Conservation (phyloP, 1,139 yeast species). For the Kodamaea suecica region DNA sequence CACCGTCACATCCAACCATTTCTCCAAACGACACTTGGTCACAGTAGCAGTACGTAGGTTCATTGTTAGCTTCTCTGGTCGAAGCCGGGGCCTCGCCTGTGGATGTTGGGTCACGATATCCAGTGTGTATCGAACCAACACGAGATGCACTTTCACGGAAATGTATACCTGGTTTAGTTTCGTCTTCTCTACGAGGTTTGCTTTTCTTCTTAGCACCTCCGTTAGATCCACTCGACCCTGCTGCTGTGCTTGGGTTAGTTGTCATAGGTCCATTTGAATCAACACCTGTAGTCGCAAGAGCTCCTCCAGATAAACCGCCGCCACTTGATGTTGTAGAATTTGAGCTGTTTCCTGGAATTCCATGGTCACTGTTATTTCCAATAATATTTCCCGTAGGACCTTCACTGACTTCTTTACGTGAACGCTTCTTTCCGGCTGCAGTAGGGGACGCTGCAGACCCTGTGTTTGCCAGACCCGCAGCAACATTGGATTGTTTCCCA, state of each 20-base stretch:
- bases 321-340: too few species aligned
- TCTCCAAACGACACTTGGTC: slow-evolving; percentile 96
- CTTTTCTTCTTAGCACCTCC: slow-evolving; percentile 22
- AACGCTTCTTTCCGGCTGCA: slow-evolving; percentile 4
- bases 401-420: slow-evolving; percentile 7
- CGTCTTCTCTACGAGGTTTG: slow-evolving; percentile 31
- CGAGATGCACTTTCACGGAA: slow-evolving; percentile 1
- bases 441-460: slow-evolving; percentile 1
- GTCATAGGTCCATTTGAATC: neutral
- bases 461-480: slow-evolving; percentile 10
- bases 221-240: neutral
- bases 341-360: neutral
- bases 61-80: slow-evolving; percentile 24
- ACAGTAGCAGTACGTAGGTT: slow-evolving; percentile 93
- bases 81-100: neutral
- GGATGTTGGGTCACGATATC: slow-evolving; percentile 1
- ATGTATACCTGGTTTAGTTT: slow-evolving; percentile 8
- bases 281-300: too few species aligned
- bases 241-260: neutral
- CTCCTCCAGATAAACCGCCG: too few species aligned
- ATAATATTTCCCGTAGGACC: slow-evolving; percentile 1
- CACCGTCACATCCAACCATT: slow-evolving; percentile 98
- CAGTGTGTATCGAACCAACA: slow-evolving; percentile 1
- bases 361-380: neutral
- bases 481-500: neutral